Base-by-base conservation (phyloP, 805 yeast genomes). In the Candida loeiensis region DNA sequence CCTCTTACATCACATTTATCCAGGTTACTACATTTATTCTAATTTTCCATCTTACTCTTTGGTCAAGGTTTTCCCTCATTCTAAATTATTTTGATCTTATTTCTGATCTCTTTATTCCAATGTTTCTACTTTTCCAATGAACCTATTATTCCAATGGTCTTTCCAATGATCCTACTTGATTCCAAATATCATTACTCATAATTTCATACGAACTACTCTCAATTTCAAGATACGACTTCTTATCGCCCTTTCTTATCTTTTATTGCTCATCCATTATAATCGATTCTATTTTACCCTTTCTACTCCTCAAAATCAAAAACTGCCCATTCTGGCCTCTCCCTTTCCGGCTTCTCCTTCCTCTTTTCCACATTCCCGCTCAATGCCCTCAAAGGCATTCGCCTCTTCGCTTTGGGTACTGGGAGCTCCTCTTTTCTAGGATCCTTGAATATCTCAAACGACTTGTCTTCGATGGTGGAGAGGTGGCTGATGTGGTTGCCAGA, bases 231-330 rank as follows among this genome's bases (percentile, higher is more conserved):
- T n/a, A n/a, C n/a, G n/a, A n/a, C n/a, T n/a, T n/a, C n/a, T n/a
- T n/a, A n/a, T n/a, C n/a, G n/a, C n/a, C n/a, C n/a, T n/a, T n/a
- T n/a, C n/a, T n/a, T n/a, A n/a, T n/a, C n/a, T n/a, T n/a, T n/a
- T n/a, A n/a, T n/a, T n/a, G n/a, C n/a, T n/a, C n/a, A n/a, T n/a
- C n/a, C n/a, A n/a, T n/a, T n/a, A n/a, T n/a, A n/a, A n/a, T n/a
- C n/a, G n/a, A 8, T 30, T 22, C 34, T 16, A n/a, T 30, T 30
- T 21, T 21, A n/a, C n/a, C 24, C 24, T 21, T 21, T 7, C 22
- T 14, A n/a, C 12, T 34, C 28, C 19, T 34, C 36, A 22, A 69
- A 60, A 46, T 72, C 75, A 53, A 71, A 70, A n/a, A 67, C 63
- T 4, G 71, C 59, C 18, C 61, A 37, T 44, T 64, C 69, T 15